Evolutionary conservation across 1,284 basidiomycete species (phyloP).

Genomic region (Cutaneotrichosporon mucoides): DNA sequence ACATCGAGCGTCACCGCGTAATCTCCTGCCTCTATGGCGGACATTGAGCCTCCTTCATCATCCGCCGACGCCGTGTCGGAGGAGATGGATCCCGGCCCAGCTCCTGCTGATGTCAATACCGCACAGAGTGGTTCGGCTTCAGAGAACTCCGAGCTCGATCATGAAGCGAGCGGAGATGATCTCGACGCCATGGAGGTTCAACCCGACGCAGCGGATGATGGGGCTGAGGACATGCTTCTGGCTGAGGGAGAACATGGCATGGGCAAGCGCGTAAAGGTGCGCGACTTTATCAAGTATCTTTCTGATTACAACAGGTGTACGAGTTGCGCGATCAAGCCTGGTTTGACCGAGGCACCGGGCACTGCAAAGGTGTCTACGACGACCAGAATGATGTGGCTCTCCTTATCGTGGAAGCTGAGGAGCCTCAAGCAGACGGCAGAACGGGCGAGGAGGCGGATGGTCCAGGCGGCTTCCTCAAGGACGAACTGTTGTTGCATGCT

Average conservation of each 20-base stretch:
- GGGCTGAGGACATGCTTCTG: constrained; percentile 12
- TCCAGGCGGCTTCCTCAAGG: constrained; percentile 44
- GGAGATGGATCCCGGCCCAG: no score
- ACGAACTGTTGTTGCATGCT: constrained; percentile 40
- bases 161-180: not conserved
- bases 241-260: constrained; percentile 9
- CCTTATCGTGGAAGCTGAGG: constrained; percentile 77
- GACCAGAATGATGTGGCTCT: constrained; percentile 71
- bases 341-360: constrained; percentile 90
- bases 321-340: constrained; percentile 81
- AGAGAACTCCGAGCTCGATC: not conserved
- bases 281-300: not conserved
- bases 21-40: constrained; percentile 17
- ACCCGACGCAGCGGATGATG: constrained; percentile 12
- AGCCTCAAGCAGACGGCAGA: constrained; percentile 60
- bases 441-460: constrained; percentile 25
- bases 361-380: constrained; percentile 83
- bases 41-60: constrained; percentile 21
- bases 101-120: not conserved
- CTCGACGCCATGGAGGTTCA: constrained; percentile 16
- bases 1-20: no score
- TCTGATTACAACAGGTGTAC: constrained; percentile 63
- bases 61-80: constrained; percentile 33
- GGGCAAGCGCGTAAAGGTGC: constrained; percentile 28
- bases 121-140: not conserved